A percentile compares a stretch with the other conserved stretches of the same genome.
These are phyloP conservation scores for Candida sp. DNA, from an alignment of 1,139 yeast genomes.

Conservation along the genomic window DNA sequence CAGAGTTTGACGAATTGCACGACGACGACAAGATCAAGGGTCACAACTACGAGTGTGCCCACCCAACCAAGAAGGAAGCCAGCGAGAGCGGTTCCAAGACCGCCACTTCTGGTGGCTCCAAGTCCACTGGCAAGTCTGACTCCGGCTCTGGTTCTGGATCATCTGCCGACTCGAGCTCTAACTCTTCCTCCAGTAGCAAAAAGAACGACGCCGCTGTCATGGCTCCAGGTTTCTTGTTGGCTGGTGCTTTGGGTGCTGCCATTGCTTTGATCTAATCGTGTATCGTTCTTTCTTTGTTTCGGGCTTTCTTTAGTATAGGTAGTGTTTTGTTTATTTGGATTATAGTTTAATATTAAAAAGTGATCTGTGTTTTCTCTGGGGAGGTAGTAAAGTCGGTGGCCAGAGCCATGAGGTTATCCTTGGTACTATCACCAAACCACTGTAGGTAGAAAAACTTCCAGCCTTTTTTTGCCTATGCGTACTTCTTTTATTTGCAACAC, in stretches of 20 bases:
- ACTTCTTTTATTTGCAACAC: conserved; percentile 1
- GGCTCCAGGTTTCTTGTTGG: conserved; percentile 9
- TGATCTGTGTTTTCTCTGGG: not conserved
- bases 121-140: conserved; percentile 9
- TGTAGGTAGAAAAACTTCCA: not conserved
- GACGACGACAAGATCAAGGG: conserved; percentile 42
- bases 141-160: conserved; percentile 8
- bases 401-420: too few relatives aligned
- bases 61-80: conserved; percentile 26
- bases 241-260: conserved; percentile 6
- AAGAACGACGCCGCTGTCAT: conserved; percentile 8
- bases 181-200: conserved; percentile 13
- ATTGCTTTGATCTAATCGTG: conserved; percentile 6
- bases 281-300: not conserved
- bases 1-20: conserved; percentile 36
- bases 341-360: not conserved
- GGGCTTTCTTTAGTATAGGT: not conserved
- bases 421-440: too few relatives aligned
- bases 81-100: not conserved
- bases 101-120: conserved; percentile 8
- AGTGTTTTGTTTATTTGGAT: not conserved
- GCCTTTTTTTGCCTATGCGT: not conserved
- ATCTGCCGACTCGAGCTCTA: not conserved
- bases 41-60: conserved; percentile 49
- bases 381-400: too few relatives aligned